Evolutionary conservation across 768 basidiomycete species (phyloP).

Genomic region (Dacryopinax spathularia): DNA sequence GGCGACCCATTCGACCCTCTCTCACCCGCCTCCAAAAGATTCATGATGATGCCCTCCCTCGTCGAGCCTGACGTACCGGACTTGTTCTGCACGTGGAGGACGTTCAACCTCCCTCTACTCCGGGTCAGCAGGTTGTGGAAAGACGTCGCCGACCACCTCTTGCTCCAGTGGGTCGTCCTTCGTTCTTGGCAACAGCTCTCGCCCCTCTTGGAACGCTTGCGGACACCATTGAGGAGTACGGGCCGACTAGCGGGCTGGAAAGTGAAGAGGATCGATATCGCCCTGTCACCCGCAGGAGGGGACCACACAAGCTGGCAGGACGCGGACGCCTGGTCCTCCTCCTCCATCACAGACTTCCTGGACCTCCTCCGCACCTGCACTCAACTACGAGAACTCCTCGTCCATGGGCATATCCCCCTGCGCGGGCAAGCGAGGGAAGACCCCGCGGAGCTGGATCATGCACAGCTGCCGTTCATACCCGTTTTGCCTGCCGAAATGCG

Average conservation of each 20-base stretch:
- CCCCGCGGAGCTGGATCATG: not conserved
- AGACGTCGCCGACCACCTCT: not conserved
- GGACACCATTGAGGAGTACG: not conserved
- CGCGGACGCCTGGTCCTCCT: not conserved
- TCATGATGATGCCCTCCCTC: not conserved
- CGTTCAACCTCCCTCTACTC: not conserved
- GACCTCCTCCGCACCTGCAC: not conserved
- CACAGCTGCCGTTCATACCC: not conserved
- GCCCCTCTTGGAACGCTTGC: not conserved
- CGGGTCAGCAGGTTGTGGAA: not conserved
- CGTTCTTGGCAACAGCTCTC: not conserved
- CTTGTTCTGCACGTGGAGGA: not conserved
- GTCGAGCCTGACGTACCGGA: not conserved
- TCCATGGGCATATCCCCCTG: not conserved
- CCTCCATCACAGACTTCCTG: not conserved
- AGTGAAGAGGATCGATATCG: not conserved
- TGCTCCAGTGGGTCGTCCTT: not conserved
- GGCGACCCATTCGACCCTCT: not conserved
- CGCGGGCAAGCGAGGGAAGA: not conserved
- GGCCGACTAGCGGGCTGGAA: not conserved
- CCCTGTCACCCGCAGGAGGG: not conserved
- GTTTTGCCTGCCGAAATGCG: not conserved
- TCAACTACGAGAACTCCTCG: not conserved
- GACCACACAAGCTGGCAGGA: not conserved
- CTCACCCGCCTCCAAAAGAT: not conserved